Evolutionary conservation across 371 early-diverging fungal species (phyloP).

Genomic region (Gilbertella persicaria): DNA sequence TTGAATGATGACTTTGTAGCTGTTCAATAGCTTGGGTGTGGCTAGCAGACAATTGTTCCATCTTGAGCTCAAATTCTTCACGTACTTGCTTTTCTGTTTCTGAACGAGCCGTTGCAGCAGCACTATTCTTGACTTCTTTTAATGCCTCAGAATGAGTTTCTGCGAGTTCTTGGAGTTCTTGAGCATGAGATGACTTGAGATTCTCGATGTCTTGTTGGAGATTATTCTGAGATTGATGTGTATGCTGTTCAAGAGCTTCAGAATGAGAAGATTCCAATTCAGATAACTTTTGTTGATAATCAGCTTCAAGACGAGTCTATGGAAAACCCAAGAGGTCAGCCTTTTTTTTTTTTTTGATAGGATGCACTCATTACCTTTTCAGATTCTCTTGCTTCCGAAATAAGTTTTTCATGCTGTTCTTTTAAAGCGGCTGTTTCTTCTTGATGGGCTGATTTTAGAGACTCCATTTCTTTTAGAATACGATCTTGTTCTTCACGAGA

Average conservation of each 20-base stretch:
- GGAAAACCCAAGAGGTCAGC: neutral
- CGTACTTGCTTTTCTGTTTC: constrained; percentile 36
- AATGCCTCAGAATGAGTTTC: constrained; percentile 18
- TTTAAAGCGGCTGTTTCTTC: constrained; percentile 9
- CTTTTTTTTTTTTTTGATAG: too few species aligned
- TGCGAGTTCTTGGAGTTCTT: constrained; percentile 13
- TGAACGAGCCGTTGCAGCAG: constrained; percentile 19
- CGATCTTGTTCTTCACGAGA: constrained; percentile 18
- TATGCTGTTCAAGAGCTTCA: constrained; percentile 8
- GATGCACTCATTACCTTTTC: constrained; percentile 13
- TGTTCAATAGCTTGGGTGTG: constrained; percentile 46
- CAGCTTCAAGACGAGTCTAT: constrained; percentile 20
- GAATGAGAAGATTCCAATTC: constrained; percentile 15
- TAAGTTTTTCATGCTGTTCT: constrained; percentile 7
- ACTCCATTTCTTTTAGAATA: constrained; percentile 18
- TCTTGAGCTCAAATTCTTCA: constrained; percentile 36
- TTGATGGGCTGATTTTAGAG: constrained; percentile 3
- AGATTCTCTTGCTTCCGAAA: constrained; percentile 10
- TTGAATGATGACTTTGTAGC: constrained; percentile 35
- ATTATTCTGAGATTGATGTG: constrained; percentile 7
- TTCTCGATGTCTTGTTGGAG: constrained; percentile 20
- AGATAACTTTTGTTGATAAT: constrained; percentile 15
- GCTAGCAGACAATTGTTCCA: constrained; percentile 30
- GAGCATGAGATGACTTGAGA: constrained; percentile 13
- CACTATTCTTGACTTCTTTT: constrained; percentile 24